These are phyloP conservation scores for Naganishia kalamii DNA, from an alignment of 768 basidiomycete species.

Conservation along the genomic window DNA sequence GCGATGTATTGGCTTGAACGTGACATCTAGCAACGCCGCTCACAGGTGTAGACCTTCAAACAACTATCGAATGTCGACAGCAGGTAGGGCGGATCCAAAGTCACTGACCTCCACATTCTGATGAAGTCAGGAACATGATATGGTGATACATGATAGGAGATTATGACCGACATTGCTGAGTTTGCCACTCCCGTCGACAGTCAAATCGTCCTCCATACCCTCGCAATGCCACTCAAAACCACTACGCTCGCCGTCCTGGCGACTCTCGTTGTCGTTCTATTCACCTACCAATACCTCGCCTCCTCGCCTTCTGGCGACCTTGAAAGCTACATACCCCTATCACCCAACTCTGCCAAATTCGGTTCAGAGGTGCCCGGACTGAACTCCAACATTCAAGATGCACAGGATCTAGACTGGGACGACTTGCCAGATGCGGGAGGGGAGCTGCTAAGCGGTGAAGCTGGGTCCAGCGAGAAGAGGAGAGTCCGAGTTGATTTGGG, in stretches of 20 bases:
- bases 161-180: too few relatives aligned
- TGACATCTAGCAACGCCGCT: too few relatives aligned
- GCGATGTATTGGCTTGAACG: too few relatives aligned
- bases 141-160: too few relatives aligned
- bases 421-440: neutral
- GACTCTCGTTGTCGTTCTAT: neutral
- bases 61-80: too few relatives aligned
- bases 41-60: too few relatives aligned
- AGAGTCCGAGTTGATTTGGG: constrained; percentile 54
- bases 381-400: neutral
- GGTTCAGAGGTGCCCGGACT: neutral
- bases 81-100: too few relatives aligned
- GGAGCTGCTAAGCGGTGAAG: neutral
- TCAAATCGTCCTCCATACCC: too few relatives aligned
- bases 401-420: constrained; percentile 5
- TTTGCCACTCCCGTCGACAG: too few relatives aligned
- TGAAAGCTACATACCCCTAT: neutral
- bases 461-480: neutral
- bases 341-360: constrained; percentile 11
- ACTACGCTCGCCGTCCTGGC: constrained; percentile 1
- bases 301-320: neutral
- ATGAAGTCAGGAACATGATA: too few relatives aligned
- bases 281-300: neutral
- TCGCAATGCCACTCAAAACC: constrained; percentile 8
- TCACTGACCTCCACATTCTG: too few relatives aligned